A percentile compares a stretch with the other conserved stretches of the same genome.
phyloP scores from a whole-genome alignment of 2,329 filamentous ascomycete species.

The Microsporum canis region DNA sequence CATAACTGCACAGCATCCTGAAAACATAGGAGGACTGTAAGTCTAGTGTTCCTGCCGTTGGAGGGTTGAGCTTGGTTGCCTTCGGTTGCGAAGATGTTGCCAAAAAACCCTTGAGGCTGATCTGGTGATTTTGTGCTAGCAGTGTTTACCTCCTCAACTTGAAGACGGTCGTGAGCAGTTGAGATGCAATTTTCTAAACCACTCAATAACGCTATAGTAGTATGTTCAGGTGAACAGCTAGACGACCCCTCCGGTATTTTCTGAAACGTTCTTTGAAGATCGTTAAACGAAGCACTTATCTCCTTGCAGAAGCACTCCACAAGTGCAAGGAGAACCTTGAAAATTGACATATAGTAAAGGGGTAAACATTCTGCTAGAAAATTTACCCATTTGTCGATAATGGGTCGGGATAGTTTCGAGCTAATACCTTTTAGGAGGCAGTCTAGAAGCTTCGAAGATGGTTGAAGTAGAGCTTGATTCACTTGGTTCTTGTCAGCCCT shows the following conservation, averaged over 20 bases:
- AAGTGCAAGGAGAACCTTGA: slow-evolving; percentile 79
- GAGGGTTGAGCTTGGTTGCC: slow-evolving; percentile 63
- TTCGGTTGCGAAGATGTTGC: slow-evolving; percentile 77
- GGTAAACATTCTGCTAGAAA: slow-evolving; percentile 77
- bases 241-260: slow-evolving; percentile 27
- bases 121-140: slow-evolving; percentile 66
- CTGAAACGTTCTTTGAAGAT: slow-evolving; percentile 46
- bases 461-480: slow-evolving; percentile 37
- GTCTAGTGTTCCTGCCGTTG: slow-evolving; percentile 71
- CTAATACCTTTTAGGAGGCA: slow-evolving; percentile 74
- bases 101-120: slow-evolving; percentile 77
- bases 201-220: slow-evolving; percentile 67
- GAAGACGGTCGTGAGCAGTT: slow-evolving; percentile 69
- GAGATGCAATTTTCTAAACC: slow-evolving; percentile 85
- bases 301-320: slow-evolving; percentile 81
- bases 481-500: slow-evolving; percentile 30
- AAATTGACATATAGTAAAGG: slow-evolving; percentile 71
- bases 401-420: slow-evolving; percentile 58
- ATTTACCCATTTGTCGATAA: slow-evolving; percentile 83
- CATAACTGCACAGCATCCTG: slow-evolving; percentile 90
- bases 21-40: slow-evolving; percentile 91
- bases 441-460: slow-evolving; percentile 53
- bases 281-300: slow-evolving; percentile 59
- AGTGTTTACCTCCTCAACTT: slow-evolving; percentile 61
- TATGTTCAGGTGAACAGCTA: slow-evolving; percentile 46